A percentile compares a stretch with the other conserved stretches of the same genome.
Conservation (phyloP, 208 protist genomes). For the Porcisia deanei region DNA sequence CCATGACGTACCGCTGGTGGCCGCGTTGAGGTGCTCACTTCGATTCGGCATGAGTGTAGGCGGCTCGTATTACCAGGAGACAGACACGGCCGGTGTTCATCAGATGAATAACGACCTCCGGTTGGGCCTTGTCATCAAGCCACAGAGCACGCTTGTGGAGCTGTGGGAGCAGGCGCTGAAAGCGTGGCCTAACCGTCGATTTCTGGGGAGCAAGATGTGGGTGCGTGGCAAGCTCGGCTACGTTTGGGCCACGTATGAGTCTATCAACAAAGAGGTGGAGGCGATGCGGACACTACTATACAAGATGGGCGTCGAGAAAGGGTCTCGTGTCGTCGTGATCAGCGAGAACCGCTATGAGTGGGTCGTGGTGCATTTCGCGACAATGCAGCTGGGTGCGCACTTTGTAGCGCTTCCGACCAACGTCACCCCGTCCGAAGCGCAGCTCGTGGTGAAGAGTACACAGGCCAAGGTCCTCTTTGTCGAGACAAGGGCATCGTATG, state of each 20-base stretch:
- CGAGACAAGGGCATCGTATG: constrained; percentile 78
- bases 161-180: constrained; percentile 86
- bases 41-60: constrained; percentile 75
- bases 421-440: constrained; percentile 85
- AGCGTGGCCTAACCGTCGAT: constrained; percentile 81
- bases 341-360: constrained; percentile 93
- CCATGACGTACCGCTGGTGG: neutral
- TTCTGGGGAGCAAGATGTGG: constrained; percentile 91
- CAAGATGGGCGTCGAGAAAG: constrained; percentile 84
- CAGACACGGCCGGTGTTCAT: constrained; percentile 57
- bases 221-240: constrained; percentile 85
- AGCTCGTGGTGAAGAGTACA: constrained; percentile 82
- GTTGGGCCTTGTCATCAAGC: constrained; percentile 84
- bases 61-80: constrained; percentile 80
- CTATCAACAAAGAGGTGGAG: constrained; percentile 75
- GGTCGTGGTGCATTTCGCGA: constrained; percentile 90
- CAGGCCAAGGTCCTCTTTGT: constrained; percentile 88
- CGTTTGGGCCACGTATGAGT: constrained; percentile 91
- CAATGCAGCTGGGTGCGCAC: constrained; percentile 86
- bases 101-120: constrained; percentile 77
- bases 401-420: constrained; percentile 91
- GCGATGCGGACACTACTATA: constrained; percentile 81
- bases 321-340: constrained; percentile 85
- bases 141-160: constrained; percentile 86
- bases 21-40: constrained; percentile 20